Conservation (phyloP, 495 filamentous ascomycete species). For the Jackrogersella multiformis region DNA sequence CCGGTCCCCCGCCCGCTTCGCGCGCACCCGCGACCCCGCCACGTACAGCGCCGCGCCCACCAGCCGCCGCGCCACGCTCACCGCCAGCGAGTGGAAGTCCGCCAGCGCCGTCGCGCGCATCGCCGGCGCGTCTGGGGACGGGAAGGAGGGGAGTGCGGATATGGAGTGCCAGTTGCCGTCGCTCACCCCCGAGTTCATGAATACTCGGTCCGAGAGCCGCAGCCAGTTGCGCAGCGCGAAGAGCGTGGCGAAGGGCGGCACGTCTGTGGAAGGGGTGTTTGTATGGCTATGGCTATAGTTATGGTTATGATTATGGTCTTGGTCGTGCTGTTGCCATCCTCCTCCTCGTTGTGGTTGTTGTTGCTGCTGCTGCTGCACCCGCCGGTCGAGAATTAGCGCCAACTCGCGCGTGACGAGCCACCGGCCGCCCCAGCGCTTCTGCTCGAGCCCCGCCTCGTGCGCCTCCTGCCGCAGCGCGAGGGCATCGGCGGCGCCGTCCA, state of each 20-base stretch:
- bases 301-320: no score
- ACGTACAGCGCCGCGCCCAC: constrained; percentile 72
- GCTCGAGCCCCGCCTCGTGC: constrained; percentile 64
- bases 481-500: constrained; percentile 73
- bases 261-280: constrained; percentile 49
- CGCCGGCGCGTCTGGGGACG: constrained; percentile 65
- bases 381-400: constrained; percentile 49
- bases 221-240: constrained; percentile 71
- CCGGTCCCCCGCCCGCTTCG: constrained; percentile 48
- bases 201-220: constrained; percentile 68
- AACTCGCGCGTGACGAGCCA: constrained; percentile 62
- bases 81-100: constrained; percentile 75
- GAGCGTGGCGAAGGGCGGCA: constrained; percentile 54
- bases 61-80: constrained; percentile 73
- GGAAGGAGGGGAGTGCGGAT: no score
- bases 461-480: constrained; percentile 66
- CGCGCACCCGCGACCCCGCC: constrained; percentile 64
- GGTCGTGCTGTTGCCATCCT: no score
- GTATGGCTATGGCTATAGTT: no score
- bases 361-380: constrained; percentile 45
- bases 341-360: no score
- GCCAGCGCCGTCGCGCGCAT: constrained; percentile 72
- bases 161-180: constrained; percentile 74
- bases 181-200: constrained; percentile 76
- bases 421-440: constrained; percentile 55